A percentile compares a stretch with the other conserved stretches of the same genome.
These are phyloP conservation scores for Phoenix roebelenii DNA, from an alignment of 176 grass and related monocot genomes.

Conservation along the genomic window DNA sequence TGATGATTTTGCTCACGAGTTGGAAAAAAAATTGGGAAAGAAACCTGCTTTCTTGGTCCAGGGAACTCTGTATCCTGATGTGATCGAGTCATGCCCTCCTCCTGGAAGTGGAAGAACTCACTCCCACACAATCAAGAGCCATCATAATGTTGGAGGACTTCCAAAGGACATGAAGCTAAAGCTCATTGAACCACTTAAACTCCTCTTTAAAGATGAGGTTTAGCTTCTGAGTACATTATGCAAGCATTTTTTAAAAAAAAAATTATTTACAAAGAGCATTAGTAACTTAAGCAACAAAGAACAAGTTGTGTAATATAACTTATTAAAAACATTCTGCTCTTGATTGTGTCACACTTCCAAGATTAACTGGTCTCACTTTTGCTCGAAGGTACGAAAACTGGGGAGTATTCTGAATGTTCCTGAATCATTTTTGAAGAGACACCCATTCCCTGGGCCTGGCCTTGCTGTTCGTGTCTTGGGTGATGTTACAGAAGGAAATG, in stretches of 20 bases:
- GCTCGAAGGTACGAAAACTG: slow-evolving; percentile 61
- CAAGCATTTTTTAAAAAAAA: too few relatives aligned
- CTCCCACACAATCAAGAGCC: slow-evolving; percentile 88
- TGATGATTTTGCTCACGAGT: slow-evolving; percentile 64
- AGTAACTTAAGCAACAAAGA: too few relatives aligned
- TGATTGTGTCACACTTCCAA: too few relatives aligned
- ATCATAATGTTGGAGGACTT: slow-evolving; percentile 87
- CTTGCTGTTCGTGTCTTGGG: slow-evolving; percentile 76
- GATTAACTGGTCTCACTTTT: background rate
- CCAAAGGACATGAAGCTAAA: slow-evolving; percentile 76
- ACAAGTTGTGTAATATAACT: too few relatives aligned
- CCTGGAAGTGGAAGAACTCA: slow-evolving; percentile 67
- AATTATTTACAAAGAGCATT: too few relatives aligned
- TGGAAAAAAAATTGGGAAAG: slow-evolving; percentile 50
- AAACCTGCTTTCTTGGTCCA: slow-evolving; percentile 60
- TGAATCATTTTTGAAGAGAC: slow-evolving; percentile 80
- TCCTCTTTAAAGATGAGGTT: slow-evolving; percentile 90
- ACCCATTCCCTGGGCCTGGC: slow-evolving; percentile 91
- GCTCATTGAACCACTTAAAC: slow-evolving; percentile 80
- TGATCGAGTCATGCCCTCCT: slow-evolving; percentile 84
- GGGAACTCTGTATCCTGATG: slow-evolving; percentile 89
- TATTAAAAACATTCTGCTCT: too few relatives aligned
- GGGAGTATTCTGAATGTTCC: slow-evolving; percentile 75
- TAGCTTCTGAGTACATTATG: background rate
- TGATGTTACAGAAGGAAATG: slow-evolving; percentile 87